A percentile compares a stretch with the other conserved stretches of the same genome.
Conservation (phyloP, 2,329 filamentous ascomycete species). For the Cladosporium sp. region DNA sequence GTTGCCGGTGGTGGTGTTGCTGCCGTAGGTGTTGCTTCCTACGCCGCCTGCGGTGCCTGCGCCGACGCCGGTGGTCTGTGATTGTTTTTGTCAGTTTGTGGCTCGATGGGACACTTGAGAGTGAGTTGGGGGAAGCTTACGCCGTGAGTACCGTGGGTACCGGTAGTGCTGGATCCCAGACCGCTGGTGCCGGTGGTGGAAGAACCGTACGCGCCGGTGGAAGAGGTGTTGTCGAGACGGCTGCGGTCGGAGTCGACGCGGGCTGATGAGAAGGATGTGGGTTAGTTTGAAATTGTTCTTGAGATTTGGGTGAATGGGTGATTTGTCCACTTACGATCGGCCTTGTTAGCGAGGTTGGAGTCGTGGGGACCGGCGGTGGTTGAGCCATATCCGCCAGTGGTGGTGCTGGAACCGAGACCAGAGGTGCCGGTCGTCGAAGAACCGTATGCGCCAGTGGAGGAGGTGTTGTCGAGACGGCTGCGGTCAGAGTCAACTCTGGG, state of each 20-base stretch:
- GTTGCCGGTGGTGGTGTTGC: slow-evolving; percentile 1
- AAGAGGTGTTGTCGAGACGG: slow-evolving; percentile 12
- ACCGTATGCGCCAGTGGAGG: slow-evolving; percentile 14
- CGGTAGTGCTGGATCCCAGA: slow-evolving; percentile 1
- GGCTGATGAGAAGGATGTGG: no score
- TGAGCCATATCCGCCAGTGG: slow-evolving; percentile 15
- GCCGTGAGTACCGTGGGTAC: neutral
- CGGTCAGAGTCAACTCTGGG: slow-evolving; percentile 9
- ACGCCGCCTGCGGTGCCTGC: neutral
- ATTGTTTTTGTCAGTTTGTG: neutral
- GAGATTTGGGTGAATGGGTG: no score
- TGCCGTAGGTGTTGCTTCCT: slow-evolving; percentile 9
- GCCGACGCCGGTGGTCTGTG: neutral
- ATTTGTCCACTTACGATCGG: no score
- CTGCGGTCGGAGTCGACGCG: slow-evolving; percentile 13
- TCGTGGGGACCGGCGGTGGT: slow-evolving; percentile 4
- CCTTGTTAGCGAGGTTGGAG: slow-evolving; percentile 10
- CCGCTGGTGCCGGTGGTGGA: neutral
- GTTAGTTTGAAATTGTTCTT: no score
- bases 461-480: slow-evolving; percentile 12
- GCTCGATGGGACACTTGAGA: neutral
- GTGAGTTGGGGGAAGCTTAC: neutral
- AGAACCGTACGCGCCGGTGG: slow-evolving; percentile 3
- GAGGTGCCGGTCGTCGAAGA: slow-evolving; percentile 16
- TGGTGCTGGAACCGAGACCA: slow-evolving; percentile 1